Percentiles rank a stretch among this genome's conserved stretches.
Evolutionary conservation across 1,139 yeast genomes (phyloP).

Genomic region (Candida sanyaensis): DNA sequence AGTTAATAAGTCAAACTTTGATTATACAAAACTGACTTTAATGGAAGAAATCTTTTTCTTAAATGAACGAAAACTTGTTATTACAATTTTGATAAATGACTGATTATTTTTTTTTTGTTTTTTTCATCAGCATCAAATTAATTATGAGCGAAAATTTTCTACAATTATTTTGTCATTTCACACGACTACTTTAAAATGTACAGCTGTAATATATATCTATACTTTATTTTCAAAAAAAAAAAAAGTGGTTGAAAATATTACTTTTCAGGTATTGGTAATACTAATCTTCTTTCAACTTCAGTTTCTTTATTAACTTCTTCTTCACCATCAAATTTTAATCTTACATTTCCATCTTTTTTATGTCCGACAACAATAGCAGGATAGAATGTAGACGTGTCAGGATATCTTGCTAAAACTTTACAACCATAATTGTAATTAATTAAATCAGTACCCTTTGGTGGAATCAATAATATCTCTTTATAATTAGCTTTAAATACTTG

Average conservation of each 20-base stretch:
- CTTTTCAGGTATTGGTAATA: constrained; percentile 68
- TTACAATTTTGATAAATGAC: no score
- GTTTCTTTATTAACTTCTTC: constrained; percentile 96
- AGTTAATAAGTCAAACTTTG: no score
- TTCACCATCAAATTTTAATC: constrained; percentile 91
- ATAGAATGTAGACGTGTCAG: constrained; percentile 96
- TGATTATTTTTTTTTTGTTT: not conserved
- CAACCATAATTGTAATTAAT: constrained; percentile 72
- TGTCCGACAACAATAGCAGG: constrained; percentile 89
- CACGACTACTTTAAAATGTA: not conserved
- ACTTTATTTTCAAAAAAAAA: no score
- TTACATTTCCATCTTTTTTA: constrained; percentile 73
- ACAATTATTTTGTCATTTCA: not conserved
- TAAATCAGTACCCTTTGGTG: constrained; percentile 46
- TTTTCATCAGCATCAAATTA: not conserved
- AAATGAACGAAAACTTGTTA: no score
- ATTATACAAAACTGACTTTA: no score
- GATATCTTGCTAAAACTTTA: constrained; percentile 89
- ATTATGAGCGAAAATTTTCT: not conserved
- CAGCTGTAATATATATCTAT: not conserved
- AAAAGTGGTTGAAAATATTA: constrained; percentile 8
- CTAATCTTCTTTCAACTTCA: constrained; percentile 83
- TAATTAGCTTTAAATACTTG: constrained; percentile 81
- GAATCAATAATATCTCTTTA: constrained; percentile 78
- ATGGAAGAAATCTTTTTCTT: no score